Evolutionary conservation across 1,139 yeast genomes (phyloP), one percentile per base, ranked within the genome.

Genomic region (Fermentozyma sake): DNA sequence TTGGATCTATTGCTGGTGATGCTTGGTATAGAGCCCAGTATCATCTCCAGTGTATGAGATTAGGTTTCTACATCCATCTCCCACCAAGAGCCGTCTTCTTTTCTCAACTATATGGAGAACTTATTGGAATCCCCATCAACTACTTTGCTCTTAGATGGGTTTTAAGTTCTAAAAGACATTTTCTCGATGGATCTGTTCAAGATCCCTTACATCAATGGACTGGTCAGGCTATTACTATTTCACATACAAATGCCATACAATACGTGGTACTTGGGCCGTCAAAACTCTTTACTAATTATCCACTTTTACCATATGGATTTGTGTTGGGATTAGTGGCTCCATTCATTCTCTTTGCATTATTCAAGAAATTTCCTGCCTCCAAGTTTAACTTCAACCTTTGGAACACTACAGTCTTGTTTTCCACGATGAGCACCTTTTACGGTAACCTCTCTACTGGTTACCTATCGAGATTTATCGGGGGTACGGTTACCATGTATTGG

Each of bases 201-300:
- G 76, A 70, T 37, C 72, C 73, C 0, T 45, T 68, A 15, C 68
- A 67, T 37, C 76, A 70, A 42, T 71, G 76, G 76, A 68, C 75
- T 1, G 75, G 72, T 4, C 75, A 69, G 36, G 40, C 52, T 5
- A 54, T 69, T 16, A 52, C 57, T 18, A 47, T 55, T 10, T 57
- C 55, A 33, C 68, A 68, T 38, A 63, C 72, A 9, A 68, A 68
- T 39, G 69, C 76, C 8, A 61, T 70, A 16, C 74, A 67, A 39
- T 69, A 69, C 34, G 75, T 68, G 10, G 55, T 71, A 2, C 45
- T 70, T 23, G 77, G 76, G 0, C 76, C 76, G 0, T 39, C 49
- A 6, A 46, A 64, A 20, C 47, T 70, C 4, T 70, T 71, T 37
- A 44, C 42, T 6, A 49, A 61, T 22, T 68, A 69, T 33, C 60